Conservation (phyloP, 1,139 yeast species). For the Debaryomyces subglobosus region DNA sequence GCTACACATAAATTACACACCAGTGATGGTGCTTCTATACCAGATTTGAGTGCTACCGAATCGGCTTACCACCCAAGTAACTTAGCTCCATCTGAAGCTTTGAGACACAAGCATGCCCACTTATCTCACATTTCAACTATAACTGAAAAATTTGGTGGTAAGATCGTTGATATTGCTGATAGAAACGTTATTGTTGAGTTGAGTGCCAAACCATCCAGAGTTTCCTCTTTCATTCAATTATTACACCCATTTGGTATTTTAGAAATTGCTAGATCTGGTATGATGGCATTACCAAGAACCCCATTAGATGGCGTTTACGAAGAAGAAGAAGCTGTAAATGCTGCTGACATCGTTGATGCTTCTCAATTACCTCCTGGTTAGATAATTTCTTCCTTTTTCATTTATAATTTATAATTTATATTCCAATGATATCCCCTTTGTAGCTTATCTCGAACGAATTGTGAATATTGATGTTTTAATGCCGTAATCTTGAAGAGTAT, state of each 20-base stretch:
- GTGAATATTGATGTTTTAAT: not conserved
- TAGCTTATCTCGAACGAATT: not conserved
- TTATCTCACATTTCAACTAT: slow-evolving; percentile 80
- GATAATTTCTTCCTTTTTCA: slow-evolving; percentile 8
- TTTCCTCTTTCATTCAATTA: slow-evolving; percentile 82
- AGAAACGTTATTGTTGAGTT: slow-evolving; percentile 93
- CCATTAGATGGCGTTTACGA: slow-evolving; percentile 64
- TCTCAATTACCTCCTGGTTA: slow-evolving; percentile 95
- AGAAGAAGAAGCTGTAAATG: slow-evolving; percentile 56
- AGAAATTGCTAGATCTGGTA: slow-evolving; percentile 96
- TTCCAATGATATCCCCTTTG: not conserved
- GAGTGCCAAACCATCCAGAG: slow-evolving; percentile 90
- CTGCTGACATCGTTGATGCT: slow-evolving; percentile 75
- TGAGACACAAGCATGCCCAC: slow-evolving; percentile 91
- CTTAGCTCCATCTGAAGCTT: slow-evolving; percentile 87
- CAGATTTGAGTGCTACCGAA: slow-evolving; percentile 54
- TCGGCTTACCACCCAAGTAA: slow-evolving; percentile 83
- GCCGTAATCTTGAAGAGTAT: not conserved
- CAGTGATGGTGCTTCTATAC: slow-evolving; percentile 42
- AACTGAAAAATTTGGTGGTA: slow-evolving; percentile 89
- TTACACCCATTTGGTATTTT: slow-evolving; percentile 94
- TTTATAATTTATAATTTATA: not conserved
- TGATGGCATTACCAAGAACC: slow-evolving; percentile 98
- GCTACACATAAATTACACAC: slow-evolving; percentile 74
- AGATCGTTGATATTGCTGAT: slow-evolving; percentile 87